Percentiles rank a stretch among this genome's conserved stretches.
phyloP scores from a whole-genome alignment of 768 basidiomycete species.

The Atractiella rhizophila region DNA sequence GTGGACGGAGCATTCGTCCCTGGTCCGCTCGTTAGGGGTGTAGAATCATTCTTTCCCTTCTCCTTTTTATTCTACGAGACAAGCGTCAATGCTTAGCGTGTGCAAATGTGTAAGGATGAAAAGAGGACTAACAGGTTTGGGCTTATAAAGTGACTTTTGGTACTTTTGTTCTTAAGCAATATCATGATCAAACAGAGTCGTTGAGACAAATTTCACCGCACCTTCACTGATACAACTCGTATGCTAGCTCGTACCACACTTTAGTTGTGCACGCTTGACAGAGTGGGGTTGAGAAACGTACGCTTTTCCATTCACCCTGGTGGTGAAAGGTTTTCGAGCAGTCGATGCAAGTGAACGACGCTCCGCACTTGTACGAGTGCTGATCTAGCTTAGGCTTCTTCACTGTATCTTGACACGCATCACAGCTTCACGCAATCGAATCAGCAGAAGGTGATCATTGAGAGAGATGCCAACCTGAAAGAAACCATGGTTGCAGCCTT shows the following conservation, averaged over 20 bases:
- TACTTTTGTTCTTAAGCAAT: too few relatives aligned
- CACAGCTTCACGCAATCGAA: too few relatives aligned
- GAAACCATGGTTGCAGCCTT: too few relatives aligned
- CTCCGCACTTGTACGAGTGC: slow-evolving; percentile 3
- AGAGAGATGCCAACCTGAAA: too few relatives aligned
- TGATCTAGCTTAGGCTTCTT: slow-evolving; percentile 8
- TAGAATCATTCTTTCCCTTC: background rate
- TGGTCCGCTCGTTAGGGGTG: background rate
- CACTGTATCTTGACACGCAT: slow-evolving; percentile 5
- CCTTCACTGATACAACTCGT: slow-evolving; percentile 6
- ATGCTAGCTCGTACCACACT: background rate
- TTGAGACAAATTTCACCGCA: too few relatives aligned
- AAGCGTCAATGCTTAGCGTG: too few relatives aligned
- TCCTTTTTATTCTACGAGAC: slow-evolving; percentile 2
- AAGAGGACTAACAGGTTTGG: background rate
- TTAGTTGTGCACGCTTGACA: background rate
- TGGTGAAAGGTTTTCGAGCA: too few relatives aligned
- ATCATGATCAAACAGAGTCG: too few relatives aligned
- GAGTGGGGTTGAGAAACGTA: background rate
- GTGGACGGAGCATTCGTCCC: background rate
- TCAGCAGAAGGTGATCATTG: too few relatives aligned
- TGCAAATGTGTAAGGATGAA: too few relatives aligned
- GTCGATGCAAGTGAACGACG: slow-evolving; percentile 7
- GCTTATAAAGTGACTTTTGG: slow-evolving; percentile 6
- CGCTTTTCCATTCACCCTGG: too few relatives aligned